Base-by-base conservation (phyloP, 805 yeast genomes). In the Cyberlindnera sargentensis region DNA sequence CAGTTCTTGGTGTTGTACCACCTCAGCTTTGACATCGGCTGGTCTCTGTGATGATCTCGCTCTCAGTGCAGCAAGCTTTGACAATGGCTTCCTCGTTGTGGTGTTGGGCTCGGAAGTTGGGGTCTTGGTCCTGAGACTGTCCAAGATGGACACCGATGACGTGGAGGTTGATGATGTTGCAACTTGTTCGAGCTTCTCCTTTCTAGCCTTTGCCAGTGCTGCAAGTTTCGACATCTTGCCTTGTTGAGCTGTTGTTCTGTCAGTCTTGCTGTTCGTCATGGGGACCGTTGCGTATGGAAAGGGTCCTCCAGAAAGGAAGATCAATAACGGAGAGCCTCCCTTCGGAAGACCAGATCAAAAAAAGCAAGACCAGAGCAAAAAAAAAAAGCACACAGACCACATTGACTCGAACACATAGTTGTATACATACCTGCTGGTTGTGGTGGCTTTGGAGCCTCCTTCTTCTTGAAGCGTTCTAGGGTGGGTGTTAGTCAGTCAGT, bases 351-450 rank as follows among this genome's bases (percentile, higher is more conserved):
- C 30, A 9, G 9, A 7, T 9, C 6, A 9, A 28, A 28, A 28
- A 9, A 28, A 28, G 30, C 6, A 28, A 28, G 30, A 28, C 8
- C 6, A 28, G 9, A 28, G 9, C 8, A 28, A 28, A 28, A 28
- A 28, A 28, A 28, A 28, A 28, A 28, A 28, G 9, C 30, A 28
- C 9, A 28, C 6, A 28, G 8, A 28, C 30, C 30, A 28, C 6
- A 7, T 9, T 7, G 9, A 28, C 9, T 28, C 9, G 30, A 28
- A 6, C 30, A 33, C 31, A 20, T 33, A 43, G 30, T 8, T 20
- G 4, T 23, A 65, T 69, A 74, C 80, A 61, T 74, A 75, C 80
- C 72, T 65, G 67, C 66, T 45, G 48, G 68, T 46, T 45, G 45
- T 45, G 48, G 68, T 46, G 46, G 45, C 26, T 45, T 44, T 7